Evolutionary conservation across 805 yeast species (phyloP).

Genomic region (Metschnikowia peoriensis): DNA sequence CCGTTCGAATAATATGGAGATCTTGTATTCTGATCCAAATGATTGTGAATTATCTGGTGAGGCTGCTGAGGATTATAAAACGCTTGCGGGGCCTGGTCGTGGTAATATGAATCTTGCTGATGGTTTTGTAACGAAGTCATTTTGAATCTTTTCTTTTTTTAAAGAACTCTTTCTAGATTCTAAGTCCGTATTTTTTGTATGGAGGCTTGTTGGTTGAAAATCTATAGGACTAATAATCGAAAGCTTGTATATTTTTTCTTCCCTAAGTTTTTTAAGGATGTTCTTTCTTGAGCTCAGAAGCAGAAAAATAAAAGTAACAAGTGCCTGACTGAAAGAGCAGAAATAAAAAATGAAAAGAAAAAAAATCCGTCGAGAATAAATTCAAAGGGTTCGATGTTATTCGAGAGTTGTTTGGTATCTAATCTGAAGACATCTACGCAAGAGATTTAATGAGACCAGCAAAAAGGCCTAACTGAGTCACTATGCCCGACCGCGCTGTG

Average conservation of each 20-base stretch:
- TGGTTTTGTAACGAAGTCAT: conserved; percentile 23
- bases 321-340: no score
- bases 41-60: conserved; percentile 15
- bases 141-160: background rate
- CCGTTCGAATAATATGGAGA: conserved; percentile 26
- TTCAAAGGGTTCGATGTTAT: background rate
- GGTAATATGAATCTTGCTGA: conserved; percentile 24
- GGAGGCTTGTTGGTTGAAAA: background rate
- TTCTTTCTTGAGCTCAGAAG: no score
- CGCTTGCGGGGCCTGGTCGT: conserved; percentile 20
- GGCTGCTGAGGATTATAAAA: conserved; percentile 19
- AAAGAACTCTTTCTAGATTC: background rate
- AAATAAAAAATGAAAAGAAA: no score
- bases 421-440: background rate
- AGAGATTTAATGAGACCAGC: conserved; percentile 1
- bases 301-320: no score
- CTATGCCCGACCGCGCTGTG: conserved; percentile 3
- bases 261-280: no score
- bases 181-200: background rate
- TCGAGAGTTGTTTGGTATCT: background rate
- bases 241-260: no score
- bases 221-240: no score
- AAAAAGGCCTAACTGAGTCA: background rate
- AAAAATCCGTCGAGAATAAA: background rate
- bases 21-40: conserved; percentile 14